Evolutionary conservation across 1,284 basidiomycete species (phyloP), one percentile per base, ranked within the genome.

Genomic region (Moesziomyces globuligerus): DNA sequence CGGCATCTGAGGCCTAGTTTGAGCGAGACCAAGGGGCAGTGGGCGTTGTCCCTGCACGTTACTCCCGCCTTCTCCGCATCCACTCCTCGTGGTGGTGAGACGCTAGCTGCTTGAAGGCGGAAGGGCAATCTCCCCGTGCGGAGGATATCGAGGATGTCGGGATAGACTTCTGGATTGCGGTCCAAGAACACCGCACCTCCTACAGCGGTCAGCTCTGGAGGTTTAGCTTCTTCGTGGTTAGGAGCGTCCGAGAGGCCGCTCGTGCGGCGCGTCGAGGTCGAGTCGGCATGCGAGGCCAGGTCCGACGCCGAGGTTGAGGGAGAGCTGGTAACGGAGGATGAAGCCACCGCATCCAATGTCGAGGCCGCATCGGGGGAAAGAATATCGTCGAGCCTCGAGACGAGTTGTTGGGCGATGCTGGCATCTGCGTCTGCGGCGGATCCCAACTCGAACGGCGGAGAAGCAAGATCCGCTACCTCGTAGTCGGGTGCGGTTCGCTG

Each of bases 131-230:
- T 56, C 36, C 7, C 24, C 4, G 29, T 37, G 10, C 64, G 53
- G 7, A 67, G 53, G 21, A 46, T 56, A 48, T 60, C 64, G 26
- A 67, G 48, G 1, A 67, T 39, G 42, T 60, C 64, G 15, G 36
- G 36, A 21, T 60, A 67, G 29, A 60, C 34, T 6, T 53, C 49
- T 18, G 32, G 29, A 34, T 60, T 67, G 20, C 64, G 57, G 23
- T 67, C 64, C 10, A 67, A 38, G 29, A 67, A 67, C 41, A 67
- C 9, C 23, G 10, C 10, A 23, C 36, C 36, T n/a, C 36, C 36
- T 10, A 1, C 9, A 46, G n/a, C 5, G 23, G 21, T 17, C 4
- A 29, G 37, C n/a, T 18, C 25, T 3, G 18, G 25, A 20, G 25
- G 23, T 5, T 20, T 10, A 20, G 26, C 17, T 21, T 25, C 18